Conservation (phyloP, 1,284 basidiomycete genomes). For the Exobasidium cylindrosporum region DNA sequence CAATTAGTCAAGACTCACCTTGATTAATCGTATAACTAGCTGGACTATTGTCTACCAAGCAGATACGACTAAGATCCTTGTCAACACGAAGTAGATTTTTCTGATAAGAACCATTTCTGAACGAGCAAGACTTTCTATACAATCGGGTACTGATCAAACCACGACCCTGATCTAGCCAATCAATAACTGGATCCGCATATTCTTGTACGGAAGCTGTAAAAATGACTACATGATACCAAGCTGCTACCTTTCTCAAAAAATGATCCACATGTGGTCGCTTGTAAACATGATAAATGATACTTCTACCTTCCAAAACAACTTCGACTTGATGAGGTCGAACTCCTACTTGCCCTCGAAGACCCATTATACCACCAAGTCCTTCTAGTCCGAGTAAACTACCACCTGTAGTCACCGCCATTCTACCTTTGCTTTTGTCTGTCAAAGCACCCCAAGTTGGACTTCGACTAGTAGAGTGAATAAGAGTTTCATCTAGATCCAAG, state of each 20-base stretch:
- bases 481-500: conserved; percentile 92
- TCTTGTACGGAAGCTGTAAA: conserved; percentile 99
- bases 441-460: conserved; percentile 56
- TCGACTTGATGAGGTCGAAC: conserved; percentile 88
- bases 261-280: conserved; percentile 86
- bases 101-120: conserved; percentile 88
- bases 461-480: conserved; percentile 92
- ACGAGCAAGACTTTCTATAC: conserved; percentile 92
- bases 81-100: conserved; percentile 89
- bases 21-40: conserved; percentile 87
- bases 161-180: conserved; percentile 94
- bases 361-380: conserved; percentile 37
- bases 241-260: conserved; percentile 65
- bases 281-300: conserved; percentile 95
- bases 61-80: conserved; percentile 80
- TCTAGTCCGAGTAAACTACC: conserved; percentile 42
- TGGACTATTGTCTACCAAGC: conserved; percentile 94
- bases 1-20: conserved; percentile 29
- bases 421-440: conserved; percentile 2
- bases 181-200: conserved; percentile 98
- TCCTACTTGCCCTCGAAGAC: conserved; percentile 34
- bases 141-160: conserved; percentile 76
- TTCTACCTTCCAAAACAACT: conserved; percentile 82
- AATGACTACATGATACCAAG: conserved; percentile 98
- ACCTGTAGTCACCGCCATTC: conserved; percentile 9